Conservation (phyloP, 2,329 filamentous ascomycete species). For the Talaromyces pinophilus region DNA sequence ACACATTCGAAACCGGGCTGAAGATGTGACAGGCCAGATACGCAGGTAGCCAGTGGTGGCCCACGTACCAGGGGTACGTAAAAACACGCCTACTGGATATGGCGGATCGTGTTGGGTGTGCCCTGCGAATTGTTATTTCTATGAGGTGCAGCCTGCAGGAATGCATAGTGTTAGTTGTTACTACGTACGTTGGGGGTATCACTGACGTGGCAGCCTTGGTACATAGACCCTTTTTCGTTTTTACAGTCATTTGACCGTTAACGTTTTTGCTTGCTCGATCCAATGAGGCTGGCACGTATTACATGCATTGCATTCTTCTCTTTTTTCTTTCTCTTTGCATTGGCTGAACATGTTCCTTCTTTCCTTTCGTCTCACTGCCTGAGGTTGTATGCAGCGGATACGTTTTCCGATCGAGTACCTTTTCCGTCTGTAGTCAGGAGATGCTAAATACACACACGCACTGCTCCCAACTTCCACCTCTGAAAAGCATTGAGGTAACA, state of each 20-base stretch:
- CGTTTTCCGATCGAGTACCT: not conserved
- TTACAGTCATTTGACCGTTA: not conserved
- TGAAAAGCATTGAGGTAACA: not conserved
- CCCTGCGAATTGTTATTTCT: no score
- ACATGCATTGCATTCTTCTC: not conserved
- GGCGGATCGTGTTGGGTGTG: not conserved
- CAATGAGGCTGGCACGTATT: not conserved
- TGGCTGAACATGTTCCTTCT: not conserved
- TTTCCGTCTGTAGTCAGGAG: not conserved
- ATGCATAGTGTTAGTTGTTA: not conserved
- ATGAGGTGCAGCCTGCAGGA: not conserved
- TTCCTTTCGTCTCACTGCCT: not conserved
- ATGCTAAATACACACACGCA: not conserved
- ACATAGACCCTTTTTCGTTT: not conserved
- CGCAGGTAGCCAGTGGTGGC: not conserved
- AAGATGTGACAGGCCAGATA: not conserved
- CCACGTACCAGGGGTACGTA: not conserved
- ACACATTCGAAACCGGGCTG: not conserved
- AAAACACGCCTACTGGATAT: not conserved
- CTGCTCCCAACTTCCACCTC: not conserved
- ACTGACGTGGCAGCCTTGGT: slow-evolving; percentile 3
- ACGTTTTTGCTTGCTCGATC: not conserved
- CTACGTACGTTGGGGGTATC: not conserved
- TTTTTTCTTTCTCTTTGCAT: not conserved
- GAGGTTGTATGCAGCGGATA: not conserved